Percentiles rank a stretch among this genome's conserved stretches.
Conservation (phyloP, 768 basidiomycete genomes). For the Russula emetica region DNA sequence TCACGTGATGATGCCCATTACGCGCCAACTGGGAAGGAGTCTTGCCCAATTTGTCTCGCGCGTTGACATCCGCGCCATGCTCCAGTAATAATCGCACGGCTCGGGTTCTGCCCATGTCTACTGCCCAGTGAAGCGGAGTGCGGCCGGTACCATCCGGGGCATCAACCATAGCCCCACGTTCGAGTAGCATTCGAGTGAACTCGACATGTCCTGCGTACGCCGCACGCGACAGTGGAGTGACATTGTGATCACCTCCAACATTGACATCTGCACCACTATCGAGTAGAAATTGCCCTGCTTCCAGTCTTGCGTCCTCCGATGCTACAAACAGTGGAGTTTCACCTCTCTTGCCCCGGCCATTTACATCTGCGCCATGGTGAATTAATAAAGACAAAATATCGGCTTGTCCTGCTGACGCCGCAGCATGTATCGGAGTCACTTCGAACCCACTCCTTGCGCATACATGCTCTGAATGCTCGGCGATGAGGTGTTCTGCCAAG, state of each 20-base stretch:
- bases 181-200: background rate
- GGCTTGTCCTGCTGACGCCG: background rate
- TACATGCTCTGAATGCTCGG: background rate
- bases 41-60: accelerated
- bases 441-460: accelerated
- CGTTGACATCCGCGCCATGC: background rate
- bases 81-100: background rate
- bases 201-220: background rate
- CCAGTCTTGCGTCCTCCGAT: background rate
- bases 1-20: accelerated
- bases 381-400: background rate
- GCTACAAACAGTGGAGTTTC: background rate
- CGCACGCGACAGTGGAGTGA: background rate
- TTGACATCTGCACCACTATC: background rate
- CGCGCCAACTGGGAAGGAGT: background rate
- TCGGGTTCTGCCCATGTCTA: accelerated
- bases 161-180: background rate
- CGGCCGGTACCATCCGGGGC: too few relatives aligned
- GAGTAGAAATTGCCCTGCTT: background rate
- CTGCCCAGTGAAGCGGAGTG: background rate
- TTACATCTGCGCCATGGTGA: background rate
- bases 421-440: background rate
- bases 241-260: accelerated
- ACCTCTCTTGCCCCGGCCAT: background rate
- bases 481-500: background rate